Evolutionary conservation across 306 rosid genomes (phyloP).

Genomic region (Oxytropis ochrocephala): DNA sequence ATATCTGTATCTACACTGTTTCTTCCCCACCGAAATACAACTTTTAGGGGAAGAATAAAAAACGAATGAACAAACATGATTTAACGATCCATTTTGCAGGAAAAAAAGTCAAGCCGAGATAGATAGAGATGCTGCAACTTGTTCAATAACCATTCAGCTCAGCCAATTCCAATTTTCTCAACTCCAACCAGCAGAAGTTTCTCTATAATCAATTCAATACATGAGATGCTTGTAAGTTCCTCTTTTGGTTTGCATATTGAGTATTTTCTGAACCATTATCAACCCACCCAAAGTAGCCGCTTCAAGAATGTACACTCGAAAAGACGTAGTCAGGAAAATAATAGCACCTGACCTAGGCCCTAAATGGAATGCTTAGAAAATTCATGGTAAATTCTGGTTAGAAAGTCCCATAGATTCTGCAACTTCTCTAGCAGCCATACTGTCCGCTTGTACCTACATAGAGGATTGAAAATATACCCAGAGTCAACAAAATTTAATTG

Average conservation of each 20-base stretch:
- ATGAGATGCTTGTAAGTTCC: background rate
- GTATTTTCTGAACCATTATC: slow-evolving; percentile 14
- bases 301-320: slow-evolving; percentile 22
- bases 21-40: slow-evolving; percentile 16
- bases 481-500: background rate
- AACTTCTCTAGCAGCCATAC: slow-evolving; percentile 62
- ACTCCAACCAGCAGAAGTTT: slow-evolving; percentile 23
- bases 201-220: slow-evolving; percentile 11
- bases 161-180: background rate
- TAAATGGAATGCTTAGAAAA: slow-evolving; percentile 9
- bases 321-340: slow-evolving; percentile 16
- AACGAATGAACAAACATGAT: slow-evolving; percentile 5
- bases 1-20: slow-evolving; percentile 32
- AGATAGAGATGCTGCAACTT: slow-evolving; percentile 9
- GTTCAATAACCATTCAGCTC: slow-evolving; percentile 2
- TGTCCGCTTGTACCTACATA: slow-evolving; percentile 79
- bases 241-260: slow-evolving; percentile 7
- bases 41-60: slow-evolving; percentile 1
- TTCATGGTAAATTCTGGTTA: slow-evolving; percentile 57
- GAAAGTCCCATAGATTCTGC: slow-evolving; percentile 90
- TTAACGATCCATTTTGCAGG: background rate
- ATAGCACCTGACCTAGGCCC: slow-evolving; percentile 1
- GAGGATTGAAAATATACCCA: background rate
- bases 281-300: slow-evolving; percentile 21
- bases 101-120: background rate